phyloP scores from a whole-genome alignment of 306 rosid genomes.

The Nissolia schottii region DNA sequence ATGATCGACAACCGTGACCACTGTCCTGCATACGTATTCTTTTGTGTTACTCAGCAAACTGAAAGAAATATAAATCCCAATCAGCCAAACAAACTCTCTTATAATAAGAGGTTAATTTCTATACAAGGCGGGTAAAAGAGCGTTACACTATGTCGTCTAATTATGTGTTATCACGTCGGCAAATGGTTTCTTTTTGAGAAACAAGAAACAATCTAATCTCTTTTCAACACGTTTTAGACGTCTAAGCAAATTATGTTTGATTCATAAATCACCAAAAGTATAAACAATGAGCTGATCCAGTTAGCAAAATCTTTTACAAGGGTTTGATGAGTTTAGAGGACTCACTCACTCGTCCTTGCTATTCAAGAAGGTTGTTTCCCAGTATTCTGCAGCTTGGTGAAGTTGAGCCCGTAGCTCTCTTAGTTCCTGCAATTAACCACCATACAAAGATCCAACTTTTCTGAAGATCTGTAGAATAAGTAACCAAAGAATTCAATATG shows the following conservation, averaged over 20 bases:
- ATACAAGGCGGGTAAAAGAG: too few species aligned
- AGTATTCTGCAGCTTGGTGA: conserved; percentile 72
- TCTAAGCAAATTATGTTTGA: too few species aligned
- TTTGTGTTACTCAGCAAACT: conserved; percentile 64
- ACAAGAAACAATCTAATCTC: neutral
- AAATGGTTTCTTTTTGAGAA: too few species aligned
- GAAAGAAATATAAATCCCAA: conserved; percentile 21
- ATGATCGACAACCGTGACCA: conserved; percentile 74
- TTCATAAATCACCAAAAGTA: too few species aligned
- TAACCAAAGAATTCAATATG: neutral
- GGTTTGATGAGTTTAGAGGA: conserved; percentile 10
- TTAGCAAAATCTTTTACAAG: neutral
- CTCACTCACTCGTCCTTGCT: conserved; percentile 60
- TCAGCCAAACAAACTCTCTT: neutral
- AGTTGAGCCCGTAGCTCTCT: conserved; percentile 66
- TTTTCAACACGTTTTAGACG: too few species aligned
- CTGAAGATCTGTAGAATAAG: neutral
- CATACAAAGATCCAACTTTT: neutral
- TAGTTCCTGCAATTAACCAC: conserved; percentile 57
- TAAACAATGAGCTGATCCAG: too few species aligned
- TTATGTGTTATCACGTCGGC: too few species aligned
- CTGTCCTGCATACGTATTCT: conserved; percentile 59
- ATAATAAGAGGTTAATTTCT: too few species aligned
- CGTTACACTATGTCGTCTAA: too few species aligned
- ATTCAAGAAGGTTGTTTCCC: conserved; percentile 59